Evolutionary conservation across 192 early-diverging fungal species (phyloP).

Genomic region (Piromyces sp.): DNA sequence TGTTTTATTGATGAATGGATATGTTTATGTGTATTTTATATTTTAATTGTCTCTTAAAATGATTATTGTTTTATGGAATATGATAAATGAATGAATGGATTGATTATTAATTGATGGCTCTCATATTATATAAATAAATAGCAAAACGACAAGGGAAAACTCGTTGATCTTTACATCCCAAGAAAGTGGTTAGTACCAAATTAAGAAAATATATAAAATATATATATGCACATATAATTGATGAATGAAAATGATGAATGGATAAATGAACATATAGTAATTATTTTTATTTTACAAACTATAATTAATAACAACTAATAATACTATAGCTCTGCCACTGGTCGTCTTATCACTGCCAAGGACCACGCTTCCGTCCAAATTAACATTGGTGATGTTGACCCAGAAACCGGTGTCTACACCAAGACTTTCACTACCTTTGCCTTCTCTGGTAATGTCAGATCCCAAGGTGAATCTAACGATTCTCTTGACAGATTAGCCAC

Average conservation of each 20-base stretch:
- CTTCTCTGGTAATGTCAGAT: conserved; percentile 80
- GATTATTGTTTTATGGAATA: too few species aligned
- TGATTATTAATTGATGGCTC: too few species aligned
- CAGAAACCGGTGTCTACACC: conserved; percentile 50
- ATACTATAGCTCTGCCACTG: conserved; percentile 93
- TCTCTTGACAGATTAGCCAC: conserved; percentile 85
- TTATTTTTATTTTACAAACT: too few species aligned
- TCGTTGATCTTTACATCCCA: conserved; percentile 81
- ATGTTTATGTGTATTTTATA: too few species aligned
- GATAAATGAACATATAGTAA: too few species aligned
- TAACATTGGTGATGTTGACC: conserved; percentile 84
- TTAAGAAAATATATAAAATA: too few species aligned
- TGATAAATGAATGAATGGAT: too few species aligned
- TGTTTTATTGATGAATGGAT: too few species aligned
- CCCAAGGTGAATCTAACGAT: conserved; percentile 84
- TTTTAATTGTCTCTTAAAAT: too few species aligned
- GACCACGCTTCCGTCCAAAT: conserved; percentile 97
- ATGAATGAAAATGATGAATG: too few species aligned
- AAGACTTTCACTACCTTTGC: conserved; percentile 71
- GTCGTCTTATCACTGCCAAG: conserved; percentile 94
- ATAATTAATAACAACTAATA: too few species aligned
- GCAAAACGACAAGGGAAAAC: neutral
- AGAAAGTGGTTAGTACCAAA: conserved; percentile 66
- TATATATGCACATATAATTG: too few species aligned
- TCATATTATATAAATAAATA: neutral